Conservation (phyloP, 2,329 filamentous ascomycete species). For the Ascochyta fabae region DNA sequence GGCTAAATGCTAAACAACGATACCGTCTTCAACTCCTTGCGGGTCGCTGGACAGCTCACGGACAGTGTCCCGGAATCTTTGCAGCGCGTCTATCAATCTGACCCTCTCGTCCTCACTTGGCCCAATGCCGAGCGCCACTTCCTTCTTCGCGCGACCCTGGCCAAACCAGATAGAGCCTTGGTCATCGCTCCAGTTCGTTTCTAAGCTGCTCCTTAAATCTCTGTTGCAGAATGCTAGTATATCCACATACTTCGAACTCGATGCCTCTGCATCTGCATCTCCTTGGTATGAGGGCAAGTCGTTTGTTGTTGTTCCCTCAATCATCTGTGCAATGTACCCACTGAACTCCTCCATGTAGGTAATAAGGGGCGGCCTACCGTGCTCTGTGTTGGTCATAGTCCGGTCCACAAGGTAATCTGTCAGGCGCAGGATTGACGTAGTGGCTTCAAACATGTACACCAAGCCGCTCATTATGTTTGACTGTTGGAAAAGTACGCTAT, state of each 20-base stretch:
- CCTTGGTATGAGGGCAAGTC: conserved; percentile 25
- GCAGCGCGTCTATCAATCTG: conserved; percentile 26
- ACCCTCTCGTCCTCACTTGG: conserved; percentile 37
- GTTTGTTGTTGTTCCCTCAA: conserved; percentile 32
- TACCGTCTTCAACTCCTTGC: not conserved
- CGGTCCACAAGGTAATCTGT: conserved; percentile 57
- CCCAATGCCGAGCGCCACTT: conserved; percentile 51
- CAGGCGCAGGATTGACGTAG: conserved; percentile 50
- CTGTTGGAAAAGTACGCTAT: conserved; percentile 46
- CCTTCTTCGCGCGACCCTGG: conserved; percentile 52
- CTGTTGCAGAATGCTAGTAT: conserved; percentile 43
- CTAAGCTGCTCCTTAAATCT: conserved; percentile 54
- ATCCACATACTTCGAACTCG: conserved; percentile 5
- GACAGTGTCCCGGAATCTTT: conserved; percentile 1
- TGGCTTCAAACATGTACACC: conserved; percentile 50
- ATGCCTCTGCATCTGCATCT: conserved; percentile 9
- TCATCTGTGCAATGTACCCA: conserved; percentile 37
- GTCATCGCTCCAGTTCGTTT: conserved; percentile 54
- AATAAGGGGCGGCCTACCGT: conserved; percentile 37
- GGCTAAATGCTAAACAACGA: conserved; percentile 23
- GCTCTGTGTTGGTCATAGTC: conserved; percentile 9
- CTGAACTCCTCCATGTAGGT: conserved; percentile 51
- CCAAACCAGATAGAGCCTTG: conserved; percentile 53
- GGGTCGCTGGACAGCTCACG: not conserved
- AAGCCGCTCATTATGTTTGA: conserved; percentile 50